These are phyloP conservation scores for Nitzschia sp. DNA, from an alignment of 108 stramenopile species.

Conservation along the genomic window DNA sequence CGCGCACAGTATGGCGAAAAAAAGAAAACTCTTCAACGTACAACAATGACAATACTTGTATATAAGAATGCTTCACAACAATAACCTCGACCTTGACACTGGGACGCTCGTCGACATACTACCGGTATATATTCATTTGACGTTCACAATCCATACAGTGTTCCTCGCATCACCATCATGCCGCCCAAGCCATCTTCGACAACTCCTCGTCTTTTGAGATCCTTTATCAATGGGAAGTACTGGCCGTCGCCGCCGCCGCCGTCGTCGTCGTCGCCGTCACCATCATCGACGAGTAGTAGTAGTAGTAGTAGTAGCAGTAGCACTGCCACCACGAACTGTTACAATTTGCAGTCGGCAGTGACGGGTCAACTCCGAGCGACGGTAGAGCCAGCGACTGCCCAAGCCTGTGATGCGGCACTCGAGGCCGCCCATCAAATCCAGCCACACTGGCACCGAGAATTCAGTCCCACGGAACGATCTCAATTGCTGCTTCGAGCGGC, in stretches of 20 bases:
- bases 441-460: slow-evolving; percentile 8
- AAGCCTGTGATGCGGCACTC: not conserved
- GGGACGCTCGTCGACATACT: no score
- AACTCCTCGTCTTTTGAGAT: not conserved
- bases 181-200: not conserved
- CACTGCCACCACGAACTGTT: not conserved
- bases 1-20: no score
- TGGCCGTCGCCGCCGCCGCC: not conserved
- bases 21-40: no score
- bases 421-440: slow-evolving; percentile 10
- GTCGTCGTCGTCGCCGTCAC: not conserved
- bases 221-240: slow-evolving; percentile 9
- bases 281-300: no score
- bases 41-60: no score
- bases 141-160: no score
- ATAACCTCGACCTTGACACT: no score
- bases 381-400: slow-evolving; percentile 2
- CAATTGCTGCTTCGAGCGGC: slow-evolving; percentile 4
- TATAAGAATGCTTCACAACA: no score
- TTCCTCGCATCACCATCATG: no score
- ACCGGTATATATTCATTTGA: no score
- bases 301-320: not conserved
- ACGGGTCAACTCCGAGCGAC: slow-evolving; percentile 5
- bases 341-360: slow-evolving; percentile 5
- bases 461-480: slow-evolving; percentile 12